Base-by-base conservation (phyloP, 1,284 basidiomycete genomes). In the Bondarzewia mesenterica region DNA sequence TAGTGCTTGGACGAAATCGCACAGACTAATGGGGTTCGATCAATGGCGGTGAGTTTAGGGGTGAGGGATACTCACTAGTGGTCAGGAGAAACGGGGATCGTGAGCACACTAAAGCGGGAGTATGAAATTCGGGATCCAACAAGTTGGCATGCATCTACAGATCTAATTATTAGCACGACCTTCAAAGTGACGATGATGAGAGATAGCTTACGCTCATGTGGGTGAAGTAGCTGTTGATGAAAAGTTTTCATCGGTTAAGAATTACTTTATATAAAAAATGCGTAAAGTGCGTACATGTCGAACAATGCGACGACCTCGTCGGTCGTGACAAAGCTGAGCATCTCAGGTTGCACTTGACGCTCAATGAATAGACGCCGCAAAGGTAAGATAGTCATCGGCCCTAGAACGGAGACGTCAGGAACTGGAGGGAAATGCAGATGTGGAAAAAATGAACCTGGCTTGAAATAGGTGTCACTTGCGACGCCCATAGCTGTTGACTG, bases 1-100 rank as follows among this genome's bases (percentile, higher is more conserved):
- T 97, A 95, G 67, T 93, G 97, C 61, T 92, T 88, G 57, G 90
- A 85, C 1, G 96, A 85, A 47, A 97, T 89, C 2, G 95, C 88
- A 63, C 93, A 98, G 53, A 99, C 88, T 93, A 57, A 12, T 57
- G 54, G 50, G 4, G 18, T 35, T 22, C 44, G 40, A 37, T 44
- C 48, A 48, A 53, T 42, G 41, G 27, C 40, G n/a, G 23, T 40
- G 35, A 23, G 25, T 26, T 21, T 21, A 44, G 12, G 29, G 15
- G 32, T 16, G 29, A 27, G 23, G 16, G 18, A 38, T 12, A 77
- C 88, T 58, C 63, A 93, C 92, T 87, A 15, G 92, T 90, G 22
- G 93, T 97, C 51, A 96, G 76, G 44, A 96, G 68, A 68, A 97
- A 95, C 2, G 93, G 93, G 38, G 89, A 92, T 25, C 93, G 81